These are phyloP conservation scores for Lophiotrema nucula DNA, from an alignment of 495 filamentous ascomycete species.

Conservation along the genomic window DNA sequence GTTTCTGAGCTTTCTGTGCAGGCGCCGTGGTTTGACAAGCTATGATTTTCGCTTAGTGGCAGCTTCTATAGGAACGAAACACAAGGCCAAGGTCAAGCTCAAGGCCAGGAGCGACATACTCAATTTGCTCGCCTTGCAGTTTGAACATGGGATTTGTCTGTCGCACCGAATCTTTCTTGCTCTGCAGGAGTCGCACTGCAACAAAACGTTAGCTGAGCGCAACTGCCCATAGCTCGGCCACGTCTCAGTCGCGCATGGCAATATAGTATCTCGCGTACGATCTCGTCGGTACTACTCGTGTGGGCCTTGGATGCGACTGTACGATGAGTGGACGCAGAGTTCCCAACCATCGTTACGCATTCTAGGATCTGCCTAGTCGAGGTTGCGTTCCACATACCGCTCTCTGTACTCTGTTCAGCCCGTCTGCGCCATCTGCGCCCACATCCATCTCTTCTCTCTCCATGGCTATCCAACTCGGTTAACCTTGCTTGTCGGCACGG, in stretches of 20 bases:
- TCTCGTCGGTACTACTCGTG: no score
- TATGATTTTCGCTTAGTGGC: constrained; percentile 9
- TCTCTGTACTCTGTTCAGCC: constrained; percentile 9
- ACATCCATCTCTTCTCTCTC: constrained; percentile 26
- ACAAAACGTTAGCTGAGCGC: neutral
- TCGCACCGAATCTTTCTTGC: constrained; percentile 45
- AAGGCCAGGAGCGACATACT: no score
- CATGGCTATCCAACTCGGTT: constrained; percentile 2
- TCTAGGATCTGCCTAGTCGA: no score
- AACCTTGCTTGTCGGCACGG: constrained; percentile 4
- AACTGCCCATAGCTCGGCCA: neutral
- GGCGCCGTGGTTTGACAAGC: constrained; percentile 59
- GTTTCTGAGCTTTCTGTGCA: constrained; percentile 59
- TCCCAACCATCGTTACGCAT: no score
- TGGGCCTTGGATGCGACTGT: no score
- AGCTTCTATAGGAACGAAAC: neutral
- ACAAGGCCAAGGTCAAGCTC: no score
- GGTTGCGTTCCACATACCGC: constrained; percentile 5
- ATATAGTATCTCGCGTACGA: no score
- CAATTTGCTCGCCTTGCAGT: constrained; percentile 46
- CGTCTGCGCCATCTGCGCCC: no score
- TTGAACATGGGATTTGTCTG: constrained; percentile 49
- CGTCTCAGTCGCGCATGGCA: no score
- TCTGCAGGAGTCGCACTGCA: constrained; percentile 31
- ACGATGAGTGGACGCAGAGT: no score